phyloP scores from a whole-genome alignment of 805 yeast species.

The Naumovozyma baii region DNA sequence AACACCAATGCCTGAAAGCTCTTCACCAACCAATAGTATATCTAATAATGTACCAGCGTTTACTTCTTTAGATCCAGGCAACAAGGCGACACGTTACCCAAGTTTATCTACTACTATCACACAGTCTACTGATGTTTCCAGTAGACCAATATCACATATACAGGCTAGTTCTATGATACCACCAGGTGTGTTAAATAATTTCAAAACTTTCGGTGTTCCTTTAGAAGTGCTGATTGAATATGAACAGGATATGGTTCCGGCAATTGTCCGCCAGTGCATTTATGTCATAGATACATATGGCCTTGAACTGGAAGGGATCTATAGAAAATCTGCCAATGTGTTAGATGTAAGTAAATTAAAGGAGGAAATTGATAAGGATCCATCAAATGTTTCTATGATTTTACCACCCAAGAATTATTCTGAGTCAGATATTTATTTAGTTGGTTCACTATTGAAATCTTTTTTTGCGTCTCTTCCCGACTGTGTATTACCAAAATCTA shows the following conservation, averaged over 20 bases:
- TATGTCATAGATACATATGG: constrained; percentile 82
- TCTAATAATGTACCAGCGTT: constrained; percentile 1
- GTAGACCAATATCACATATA: constrained; percentile 27
- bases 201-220: constrained; percentile 71
- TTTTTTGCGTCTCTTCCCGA: constrained; percentile 83
- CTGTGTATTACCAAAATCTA: constrained; percentile 22
- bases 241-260: constrained; percentile 89
- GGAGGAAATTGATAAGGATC: constrained; percentile 65
- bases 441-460: constrained; percentile 78
- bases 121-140: constrained; percentile 16
- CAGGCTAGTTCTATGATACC: constrained; percentile 28
- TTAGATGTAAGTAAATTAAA: constrained; percentile 63
- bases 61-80: constrained; percentile 25
- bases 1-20: not conserved
- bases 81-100: constrained; percentile 15
- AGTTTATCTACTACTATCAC: constrained; percentile 21
- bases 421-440: constrained; percentile 75
- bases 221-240: constrained; percentile 66
- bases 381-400: constrained; percentile 49
- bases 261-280: constrained; percentile 80
- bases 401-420: constrained; percentile 47
- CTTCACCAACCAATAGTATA: too few species aligned
- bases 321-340: constrained; percentile 74
- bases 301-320: constrained; percentile 76
- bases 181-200: constrained; percentile 30